Base-by-base conservation (phyloP, 1,139 yeast species). In the Eremothecium cymbalariae region DNA sequence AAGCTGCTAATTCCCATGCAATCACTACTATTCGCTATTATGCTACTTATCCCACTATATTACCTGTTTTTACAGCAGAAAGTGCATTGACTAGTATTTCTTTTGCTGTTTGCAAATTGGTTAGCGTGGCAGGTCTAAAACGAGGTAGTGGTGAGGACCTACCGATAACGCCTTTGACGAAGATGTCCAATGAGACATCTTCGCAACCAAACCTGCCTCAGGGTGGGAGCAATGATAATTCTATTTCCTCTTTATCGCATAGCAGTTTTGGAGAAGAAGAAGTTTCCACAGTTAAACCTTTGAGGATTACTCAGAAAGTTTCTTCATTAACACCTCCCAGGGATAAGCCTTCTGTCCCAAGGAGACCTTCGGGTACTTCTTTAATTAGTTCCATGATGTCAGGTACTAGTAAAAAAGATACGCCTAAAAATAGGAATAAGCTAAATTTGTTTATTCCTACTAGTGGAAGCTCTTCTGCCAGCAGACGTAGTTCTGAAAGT, bases 1-100 rank as follows among this genome's bases (percentile, higher is more conserved):
- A 84, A 38, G 82, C 81, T 33, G 70, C 94, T 0, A 72, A 83
- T 9, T 76, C 86, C 18, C 86, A 81, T 60, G 71, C 80, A 1
- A 74, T 88, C 32, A 77, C 95, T 4, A 72, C 90, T 0, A 72
- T 94, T 0, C 70, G 95, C 50, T 85, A 85, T 53, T 83, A 67
- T 56, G 76, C 84, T 1, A 63, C 76, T 5, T 77, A 82, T 42
- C 65, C 72, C 4, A 70, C 70, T 6, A 52, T 83, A 9, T 62
- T 85, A 35, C 96, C 97, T 1, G 70, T 70, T 37, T 64, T 82
- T 22, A 70, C 86, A 7, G 67, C 88, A 25, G 84, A 85, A 58
- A 75, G 88, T 17, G 80, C 96, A 0, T 64, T 85, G 8, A 72
- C 84, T 22, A 95, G 86, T 51, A 62, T 88, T 30, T 68, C 78